Base-by-base conservation (phyloP, 2,329 filamentous ascomycete species). In the Neofusicoccum umdonicola region DNA sequence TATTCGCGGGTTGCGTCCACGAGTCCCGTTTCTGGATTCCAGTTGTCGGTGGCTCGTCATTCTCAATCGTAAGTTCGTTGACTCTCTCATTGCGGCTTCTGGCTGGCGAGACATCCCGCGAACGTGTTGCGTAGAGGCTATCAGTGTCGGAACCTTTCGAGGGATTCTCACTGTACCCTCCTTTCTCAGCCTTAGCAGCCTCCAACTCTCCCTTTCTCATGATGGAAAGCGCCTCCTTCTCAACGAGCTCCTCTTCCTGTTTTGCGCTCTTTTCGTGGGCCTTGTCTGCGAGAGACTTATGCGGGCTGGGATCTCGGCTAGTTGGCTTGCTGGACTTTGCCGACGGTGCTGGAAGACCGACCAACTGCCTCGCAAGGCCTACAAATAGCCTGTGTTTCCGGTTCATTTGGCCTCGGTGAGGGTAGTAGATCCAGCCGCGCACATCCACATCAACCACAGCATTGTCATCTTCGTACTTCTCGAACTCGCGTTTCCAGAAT, bases 371-470 rank as follows among this genome's bases (percentile, higher is more conserved):
- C 13, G 94, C 94, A 27, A 98, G 82, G 0, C 93, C 92, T 62
- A 99, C 87, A 71, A 97, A 82, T 66, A 98, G 82, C 42, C 95
- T 86, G 72, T 97, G 96, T 72, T 92, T 92, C 69, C 93, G 86
- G 31, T 87, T 94, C 85, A 97, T 88, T 3, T 92, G 93, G 0
- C 92, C 93, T 69, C 84, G 85, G 71, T 94, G 91, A 17, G 94
- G 94, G 44, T 88, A 87, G 76, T 97, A 99, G 60, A 98, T 86
- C 95, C 96, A 99, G 13, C 95, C 95, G 69, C 94, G 86, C 27
- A 99, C 92, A 75, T 99, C 94, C 5, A 98, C 92, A 73, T 98
- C 94, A 1, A 97, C 91, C 3, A 97, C 82, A 0, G 93, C 92
- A 74, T 90, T 90, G 71, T 93, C 88, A 66, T 94, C 89, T 74